phyloP scores from a whole-genome alignment of 805 yeast species.

The Zygosaccharomyces rouxii region DNA sequence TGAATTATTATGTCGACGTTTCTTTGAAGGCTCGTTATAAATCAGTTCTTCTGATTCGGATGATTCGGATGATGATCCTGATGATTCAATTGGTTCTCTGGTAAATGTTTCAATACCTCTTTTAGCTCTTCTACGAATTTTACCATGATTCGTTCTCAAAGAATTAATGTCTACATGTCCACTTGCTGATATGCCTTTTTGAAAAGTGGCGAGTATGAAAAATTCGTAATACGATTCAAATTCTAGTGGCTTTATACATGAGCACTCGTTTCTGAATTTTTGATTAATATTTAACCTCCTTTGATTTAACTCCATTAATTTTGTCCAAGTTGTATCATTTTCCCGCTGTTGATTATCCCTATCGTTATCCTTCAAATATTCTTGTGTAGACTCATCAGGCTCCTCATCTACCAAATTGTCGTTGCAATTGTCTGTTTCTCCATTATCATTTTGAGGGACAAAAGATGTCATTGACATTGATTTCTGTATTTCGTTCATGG shows the following conservation, averaged over 20 bases:
- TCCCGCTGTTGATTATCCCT: background rate
- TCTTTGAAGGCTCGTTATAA: background rate
- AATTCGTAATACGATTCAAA: constrained; percentile 35
- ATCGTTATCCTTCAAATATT: background rate
- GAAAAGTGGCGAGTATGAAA: constrained; percentile 26
- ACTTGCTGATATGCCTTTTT: constrained; percentile 33
- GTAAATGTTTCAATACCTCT: constrained; percentile 7
- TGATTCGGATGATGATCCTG: constrained; percentile 13
- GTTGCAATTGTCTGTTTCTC: background rate
- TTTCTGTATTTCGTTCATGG: background rate
- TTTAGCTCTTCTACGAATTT: constrained; percentile 26
- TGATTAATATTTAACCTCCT: background rate
- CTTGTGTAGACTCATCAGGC: background rate
- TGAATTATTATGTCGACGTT: background rate
- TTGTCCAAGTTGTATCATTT: background rate
- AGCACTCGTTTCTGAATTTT: constrained; percentile 14
- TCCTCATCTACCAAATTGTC: background rate
- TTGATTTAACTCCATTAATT: background rate
- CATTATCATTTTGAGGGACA: background rate
- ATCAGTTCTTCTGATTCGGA: background rate
- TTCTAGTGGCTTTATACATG: constrained; percentile 25
- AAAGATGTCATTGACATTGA: background rate
- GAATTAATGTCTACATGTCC: constrained; percentile 32
- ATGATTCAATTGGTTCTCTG: constrained; percentile 3
- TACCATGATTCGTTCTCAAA: constrained; percentile 24